phyloP scores from a whole-genome alignment of 2,329 filamentous ascomycete genomes.

The Neofusicoccum umdonicola region DNA sequence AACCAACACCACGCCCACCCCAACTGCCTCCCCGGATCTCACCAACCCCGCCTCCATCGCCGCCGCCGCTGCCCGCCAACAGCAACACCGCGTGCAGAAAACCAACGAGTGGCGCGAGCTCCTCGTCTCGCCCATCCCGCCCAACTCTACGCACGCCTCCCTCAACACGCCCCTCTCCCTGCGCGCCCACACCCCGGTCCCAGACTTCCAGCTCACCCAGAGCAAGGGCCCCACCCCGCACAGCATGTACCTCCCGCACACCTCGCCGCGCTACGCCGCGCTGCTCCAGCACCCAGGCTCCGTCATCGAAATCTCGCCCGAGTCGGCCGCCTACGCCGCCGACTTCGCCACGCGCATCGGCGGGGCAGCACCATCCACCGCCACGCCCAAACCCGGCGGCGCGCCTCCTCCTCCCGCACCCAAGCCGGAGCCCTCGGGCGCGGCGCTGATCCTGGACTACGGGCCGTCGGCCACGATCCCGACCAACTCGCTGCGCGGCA shows the following conservation, averaged over 20 bases:
- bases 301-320: conserved; percentile 86
- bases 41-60: conserved; percentile 40
- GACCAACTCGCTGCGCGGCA: conserved; percentile 85
- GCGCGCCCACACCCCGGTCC: conserved; percentile 36
- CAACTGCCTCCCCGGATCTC: conserved; percentile 40
- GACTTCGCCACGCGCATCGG: conserved; percentile 86
- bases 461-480: conserved; percentile 77
- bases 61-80: conserved; percentile 41
- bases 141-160: conserved; percentile 56
- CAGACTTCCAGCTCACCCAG: conserved; percentile 85
- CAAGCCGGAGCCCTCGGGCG: conserved; percentile 62
- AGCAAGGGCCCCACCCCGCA: conserved; percentile 75
- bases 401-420: too few species aligned
- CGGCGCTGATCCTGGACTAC: conserved; percentile 94
- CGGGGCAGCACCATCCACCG: conserved; percentile 47
- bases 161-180: conserved; percentile 35
- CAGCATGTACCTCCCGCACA: conserved; percentile 78
- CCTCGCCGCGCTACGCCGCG: conserved; percentile 73
- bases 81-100: conserved; percentile 33
- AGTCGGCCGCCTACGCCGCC: conserved; percentile 73
- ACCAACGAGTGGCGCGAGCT: conserved; percentile 44
- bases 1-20: conserved; percentile 38
- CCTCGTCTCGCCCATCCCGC: conserved; percentile 40
- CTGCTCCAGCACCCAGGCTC: conserved; percentile 67
- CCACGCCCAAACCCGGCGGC: conserved; percentile 47